Evolutionary conservation across 176 grass and related monocot species (phyloP).

Genomic region (Triticum urartu): DNA sequence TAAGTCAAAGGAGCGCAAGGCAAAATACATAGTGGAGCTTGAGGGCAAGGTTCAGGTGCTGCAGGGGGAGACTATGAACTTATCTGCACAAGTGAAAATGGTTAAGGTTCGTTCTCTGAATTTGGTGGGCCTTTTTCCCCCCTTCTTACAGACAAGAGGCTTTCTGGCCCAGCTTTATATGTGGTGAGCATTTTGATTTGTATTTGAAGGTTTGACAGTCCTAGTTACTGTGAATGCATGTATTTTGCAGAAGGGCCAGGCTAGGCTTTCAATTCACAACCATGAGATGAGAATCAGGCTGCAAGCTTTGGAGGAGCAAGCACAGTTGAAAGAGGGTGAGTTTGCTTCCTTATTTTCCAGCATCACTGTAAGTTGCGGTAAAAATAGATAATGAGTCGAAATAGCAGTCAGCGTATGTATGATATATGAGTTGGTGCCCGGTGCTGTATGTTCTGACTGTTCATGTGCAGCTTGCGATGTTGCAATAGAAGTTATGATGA

Average conservation of each 20-base stretch:
- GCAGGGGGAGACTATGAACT: conserved; percentile 59
- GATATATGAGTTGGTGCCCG: background rate
- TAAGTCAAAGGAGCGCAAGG: conserved; percentile 87
- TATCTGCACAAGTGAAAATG: conserved; percentile 49
- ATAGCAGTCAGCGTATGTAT: background rate
- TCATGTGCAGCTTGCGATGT: background rate
- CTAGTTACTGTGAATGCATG: background rate
- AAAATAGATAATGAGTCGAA: conserved; percentile 4
- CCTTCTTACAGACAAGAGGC: background rate
- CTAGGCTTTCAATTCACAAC: conserved; percentile 52
- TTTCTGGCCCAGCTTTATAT: background rate
- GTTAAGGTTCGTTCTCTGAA: conserved; percentile 51
- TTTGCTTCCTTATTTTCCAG: conserved; percentile 24
- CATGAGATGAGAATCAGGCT: conserved; percentile 74
- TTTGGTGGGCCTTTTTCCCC: background rate
- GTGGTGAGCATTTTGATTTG: background rate
- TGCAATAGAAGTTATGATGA: background rate
- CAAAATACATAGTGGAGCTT: conserved; percentile 66
- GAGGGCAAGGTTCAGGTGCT: conserved; percentile 72
- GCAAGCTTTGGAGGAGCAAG: conserved; percentile 62
- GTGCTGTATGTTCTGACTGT: background rate
- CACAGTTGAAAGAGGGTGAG: conserved; percentile 62
- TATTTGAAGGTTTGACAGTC: background rate
- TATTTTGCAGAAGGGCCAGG: conserved; percentile 50
- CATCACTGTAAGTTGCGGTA: background rate